phyloP scores from a whole-genome alignment of 1,284 basidiomycete species.

The Sporisorium reilianum region DNA sequence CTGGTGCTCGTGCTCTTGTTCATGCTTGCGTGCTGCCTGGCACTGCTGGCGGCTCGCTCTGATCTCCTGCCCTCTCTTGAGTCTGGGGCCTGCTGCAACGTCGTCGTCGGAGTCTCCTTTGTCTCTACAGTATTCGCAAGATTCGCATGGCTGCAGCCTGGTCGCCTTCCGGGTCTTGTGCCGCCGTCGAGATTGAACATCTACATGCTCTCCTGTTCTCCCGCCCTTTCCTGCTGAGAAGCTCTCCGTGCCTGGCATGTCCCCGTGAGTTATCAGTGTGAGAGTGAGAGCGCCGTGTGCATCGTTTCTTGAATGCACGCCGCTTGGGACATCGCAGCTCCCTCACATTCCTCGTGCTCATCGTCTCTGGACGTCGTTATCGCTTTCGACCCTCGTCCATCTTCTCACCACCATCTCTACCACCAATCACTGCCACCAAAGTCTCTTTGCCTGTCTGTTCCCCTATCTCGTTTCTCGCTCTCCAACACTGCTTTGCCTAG shows the following conservation, averaged over 20 bases:
- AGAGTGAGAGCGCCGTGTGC: neutral
- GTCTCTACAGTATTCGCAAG: neutral
- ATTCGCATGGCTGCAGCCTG: neutral
- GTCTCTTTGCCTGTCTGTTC: neutral
- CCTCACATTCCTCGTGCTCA: slow-evolving; percentile 5
- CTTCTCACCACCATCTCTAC: slow-evolving; percentile 2
- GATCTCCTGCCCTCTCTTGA: too few species aligned
- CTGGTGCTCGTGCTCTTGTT: slow-evolving; percentile 4
- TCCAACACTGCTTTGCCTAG: neutral
- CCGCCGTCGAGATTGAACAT: slow-evolving; percentile 32
- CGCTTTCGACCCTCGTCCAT: slow-evolving; percentile 5
- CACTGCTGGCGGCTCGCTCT: neutral
- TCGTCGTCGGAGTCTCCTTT: slow-evolving; percentile 11
- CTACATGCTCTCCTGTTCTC: slow-evolving; percentile 17
- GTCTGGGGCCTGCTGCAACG: too few species aligned
- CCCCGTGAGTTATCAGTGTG: neutral
- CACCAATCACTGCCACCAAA: slow-evolving; percentile 3
- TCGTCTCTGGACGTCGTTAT: slow-evolving; percentile 7
- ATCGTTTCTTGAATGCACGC: neutral
- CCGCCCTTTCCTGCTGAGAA: neutral
- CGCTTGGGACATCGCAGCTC: neutral
- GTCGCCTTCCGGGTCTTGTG: neutral
- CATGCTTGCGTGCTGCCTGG: slow-evolving; percentile 12
- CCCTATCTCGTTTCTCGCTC: neutral
- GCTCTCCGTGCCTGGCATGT: slow-evolving; percentile 6